These are phyloP conservation scores for Eucalyptus cloeziana DNA, from an alignment of 345 rosid genomes.

Conservation along the genomic window DNA sequence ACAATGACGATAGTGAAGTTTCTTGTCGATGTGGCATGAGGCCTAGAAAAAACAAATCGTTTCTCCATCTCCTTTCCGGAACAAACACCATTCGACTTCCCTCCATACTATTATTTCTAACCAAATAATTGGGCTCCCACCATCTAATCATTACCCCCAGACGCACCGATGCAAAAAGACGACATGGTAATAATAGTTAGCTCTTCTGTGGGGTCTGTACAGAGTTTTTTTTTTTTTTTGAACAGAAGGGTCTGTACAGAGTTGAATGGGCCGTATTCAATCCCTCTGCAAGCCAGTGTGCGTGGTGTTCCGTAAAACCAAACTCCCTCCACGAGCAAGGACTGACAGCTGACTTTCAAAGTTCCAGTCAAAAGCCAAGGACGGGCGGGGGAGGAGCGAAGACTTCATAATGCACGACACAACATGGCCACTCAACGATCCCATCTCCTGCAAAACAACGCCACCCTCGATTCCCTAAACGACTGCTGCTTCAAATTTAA, in stretches of 20 bases:
- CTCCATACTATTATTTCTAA: neutral
- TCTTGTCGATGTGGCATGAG: neutral
- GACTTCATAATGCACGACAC: neutral
- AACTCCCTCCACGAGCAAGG: neutral
- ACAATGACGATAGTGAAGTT: neutral
- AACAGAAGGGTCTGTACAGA: neutral
- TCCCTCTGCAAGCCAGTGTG: neutral
- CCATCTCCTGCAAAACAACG: neutral
- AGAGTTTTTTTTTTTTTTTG: too few relatives aligned
- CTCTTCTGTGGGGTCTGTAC: neutral
- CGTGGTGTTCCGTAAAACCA: neutral
- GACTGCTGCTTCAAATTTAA: neutral
- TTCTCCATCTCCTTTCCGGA: neutral
- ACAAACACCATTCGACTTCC: neutral
- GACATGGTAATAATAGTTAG: neutral
- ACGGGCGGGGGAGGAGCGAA: neutral
- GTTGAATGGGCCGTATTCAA: neutral
- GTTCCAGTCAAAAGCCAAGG: neutral
- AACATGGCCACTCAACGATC: neutral
- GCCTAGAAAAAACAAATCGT: neutral
- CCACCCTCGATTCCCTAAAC: neutral
- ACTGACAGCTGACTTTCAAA: neutral
- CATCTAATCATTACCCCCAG: neutral
- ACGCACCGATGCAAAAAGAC: neutral
- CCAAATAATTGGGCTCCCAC: neutral